Base-by-base conservation (phyloP, 305 asterid genomes). In the Fraxinus xanthoxyloides region DNA sequence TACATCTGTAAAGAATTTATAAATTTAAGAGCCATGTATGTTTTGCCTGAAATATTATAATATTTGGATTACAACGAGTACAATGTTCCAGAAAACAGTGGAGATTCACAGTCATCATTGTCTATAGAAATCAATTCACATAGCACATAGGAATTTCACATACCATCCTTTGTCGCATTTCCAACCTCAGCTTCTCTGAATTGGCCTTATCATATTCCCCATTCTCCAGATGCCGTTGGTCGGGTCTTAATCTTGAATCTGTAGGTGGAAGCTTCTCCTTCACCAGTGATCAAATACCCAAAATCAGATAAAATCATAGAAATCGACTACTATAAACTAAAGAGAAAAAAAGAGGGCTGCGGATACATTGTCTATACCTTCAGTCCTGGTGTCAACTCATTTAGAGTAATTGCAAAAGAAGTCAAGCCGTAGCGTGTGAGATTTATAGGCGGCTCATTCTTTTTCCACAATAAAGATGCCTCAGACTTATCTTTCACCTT, bases 181-280 rank as follows among this genome's bases (percentile, higher is more conserved):
- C 99, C 87, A 95, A 79, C 12, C 99, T 94, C 51, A 91, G 92
- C 85, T 95, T 95, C 91, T 95, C 99, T 32, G 82, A 83, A 89
- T 95, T 95, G 30, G 99, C 99, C 84, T 82, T 94, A 84, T 93
- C 98, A 67, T 90, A 95, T 85, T 94, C 99, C 54, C 99, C 99
- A 61, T 94, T 92, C 86, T 94, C 99, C 82, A 95, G 86, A 86
- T 85, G 89, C 84, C 97, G 90, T 89, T 95, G 99, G 84, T 95
- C 99, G 12, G 99, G 99, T 80, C 99, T 89, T 72, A 92, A 89
- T 86, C 99, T 93, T 63, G 99, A 94, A 87, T 95, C 99, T 32
- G 99, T 95, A 36, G 98, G 99, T 82, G 99, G 99, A 77, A 95
- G 95, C 92, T 90, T 94, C 90, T 94, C 98, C 99, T 95, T 86